Evolutionary conservation across 116 monocot species (phyloP).

Genomic region (Cymodocea nodosa): DNA sequence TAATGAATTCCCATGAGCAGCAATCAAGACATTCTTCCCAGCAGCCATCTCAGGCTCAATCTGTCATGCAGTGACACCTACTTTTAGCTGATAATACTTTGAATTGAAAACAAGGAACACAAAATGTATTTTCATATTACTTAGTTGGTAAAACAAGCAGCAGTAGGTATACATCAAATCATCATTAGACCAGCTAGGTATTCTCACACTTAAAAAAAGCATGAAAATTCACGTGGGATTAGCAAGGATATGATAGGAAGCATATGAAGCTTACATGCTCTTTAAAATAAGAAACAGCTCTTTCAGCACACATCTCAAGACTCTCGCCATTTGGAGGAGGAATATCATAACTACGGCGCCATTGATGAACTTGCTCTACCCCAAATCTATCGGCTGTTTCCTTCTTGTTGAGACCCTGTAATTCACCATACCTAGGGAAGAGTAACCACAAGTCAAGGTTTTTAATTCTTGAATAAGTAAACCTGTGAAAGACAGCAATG

Average conservation of each 20-base stretch:
- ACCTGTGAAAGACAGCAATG: neutral
- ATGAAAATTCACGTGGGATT: too few relatives aligned
- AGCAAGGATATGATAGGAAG: neutral
- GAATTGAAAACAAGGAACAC: neutral
- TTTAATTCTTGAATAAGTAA: neutral
- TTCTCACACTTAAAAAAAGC: too few relatives aligned
- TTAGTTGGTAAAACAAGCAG: neutral
- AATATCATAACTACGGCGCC: slow-evolving; percentile 96
- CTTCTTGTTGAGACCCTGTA: slow-evolving; percentile 98
- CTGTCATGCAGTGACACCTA: slow-evolving; percentile 17
- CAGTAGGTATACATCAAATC: neutral
- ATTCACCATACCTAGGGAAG: slow-evolving; percentile 76
- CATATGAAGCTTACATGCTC: slow-evolving; percentile 41
- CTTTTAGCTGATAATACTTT: neutral
- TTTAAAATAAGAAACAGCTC: slow-evolving; percentile 93
- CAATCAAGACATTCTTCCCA: slow-evolving; percentile 93
- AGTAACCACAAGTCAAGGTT: neutral
- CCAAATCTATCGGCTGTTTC: slow-evolving; percentile 91
- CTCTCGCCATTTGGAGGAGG: slow-evolving; percentile 99
- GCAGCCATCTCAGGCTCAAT: slow-evolving; percentile 70
- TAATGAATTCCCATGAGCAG: slow-evolving; percentile 95
- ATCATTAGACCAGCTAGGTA: too few relatives aligned
- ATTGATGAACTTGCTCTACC: slow-evolving; percentile 81
- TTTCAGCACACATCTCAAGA: slow-evolving; percentile 90
- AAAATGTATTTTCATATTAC: too few relatives aligned